Percentiles rank a stretch among this genome's conserved stretches.
phyloP scores from a whole-genome alignment of 306 rosid species.

The Argentina anserina region DNA sequence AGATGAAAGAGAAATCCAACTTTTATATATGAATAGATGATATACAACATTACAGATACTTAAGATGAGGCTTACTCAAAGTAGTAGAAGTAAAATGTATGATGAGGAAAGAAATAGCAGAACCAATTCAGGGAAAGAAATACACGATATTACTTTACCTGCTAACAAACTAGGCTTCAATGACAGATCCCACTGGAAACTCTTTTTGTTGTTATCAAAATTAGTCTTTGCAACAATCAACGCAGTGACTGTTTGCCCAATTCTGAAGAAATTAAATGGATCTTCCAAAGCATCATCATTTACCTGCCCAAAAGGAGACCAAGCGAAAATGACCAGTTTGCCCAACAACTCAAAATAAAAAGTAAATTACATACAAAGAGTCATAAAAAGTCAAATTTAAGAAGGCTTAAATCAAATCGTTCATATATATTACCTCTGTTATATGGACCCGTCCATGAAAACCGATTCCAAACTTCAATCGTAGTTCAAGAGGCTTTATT shows the following conservation, averaged over 20 bases:
- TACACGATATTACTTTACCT: slow-evolving; percentile 37
- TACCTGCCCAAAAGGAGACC: slow-evolving; percentile 42
- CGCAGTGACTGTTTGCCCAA: slow-evolving; percentile 80
- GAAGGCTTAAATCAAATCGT: neutral
- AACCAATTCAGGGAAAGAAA: neutral
- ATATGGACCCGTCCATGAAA: slow-evolving; percentile 76
- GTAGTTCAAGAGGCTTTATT: slow-evolving; percentile 68
- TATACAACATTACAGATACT: neutral
- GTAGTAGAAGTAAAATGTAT: neutral
- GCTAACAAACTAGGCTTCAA: slow-evolving; percentile 49
- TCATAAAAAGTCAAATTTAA: slow-evolving; percentile 8
- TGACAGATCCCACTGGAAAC: slow-evolving; percentile 74
- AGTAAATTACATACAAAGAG: neutral
- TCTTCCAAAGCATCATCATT: slow-evolving; percentile 50
- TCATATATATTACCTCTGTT: slow-evolving; percentile 57
- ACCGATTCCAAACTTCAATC: slow-evolving; percentile 78
- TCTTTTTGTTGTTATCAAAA: slow-evolving; percentile 38
- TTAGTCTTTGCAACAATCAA: slow-evolving; percentile 66
- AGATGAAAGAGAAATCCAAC: neutral
- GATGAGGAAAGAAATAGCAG: neutral
- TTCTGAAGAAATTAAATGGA: slow-evolving; percentile 59
- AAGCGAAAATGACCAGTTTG: slow-evolving; percentile 2
- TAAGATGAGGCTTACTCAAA: neutral
- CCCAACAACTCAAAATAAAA: slow-evolving; percentile 7
- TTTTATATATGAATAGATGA: neutral